Conservation (phyloP, 164 flowering plant genomes). For the Kalanchoe fedtschenkoi region DNA sequence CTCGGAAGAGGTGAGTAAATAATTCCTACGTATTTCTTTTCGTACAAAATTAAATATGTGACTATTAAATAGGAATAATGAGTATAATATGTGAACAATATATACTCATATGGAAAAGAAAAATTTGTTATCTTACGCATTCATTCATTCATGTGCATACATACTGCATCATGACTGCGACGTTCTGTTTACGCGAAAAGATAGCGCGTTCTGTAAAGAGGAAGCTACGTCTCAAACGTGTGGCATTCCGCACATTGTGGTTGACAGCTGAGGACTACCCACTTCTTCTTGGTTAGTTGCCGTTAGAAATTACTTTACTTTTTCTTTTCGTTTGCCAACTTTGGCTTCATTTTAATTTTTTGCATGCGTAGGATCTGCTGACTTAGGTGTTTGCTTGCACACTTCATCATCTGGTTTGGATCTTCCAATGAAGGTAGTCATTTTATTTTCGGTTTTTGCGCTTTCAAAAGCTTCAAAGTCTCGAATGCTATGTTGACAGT, state of each 20-base stretch:
- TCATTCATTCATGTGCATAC: no score
- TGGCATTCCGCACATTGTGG: slow-evolving; percentile 98
- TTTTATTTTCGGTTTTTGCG: neutral
- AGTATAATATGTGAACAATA: no score
- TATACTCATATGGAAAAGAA: no score
- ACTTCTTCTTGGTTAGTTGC: slow-evolving; percentile 30
- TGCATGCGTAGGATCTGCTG: slow-evolving; percentile 73
- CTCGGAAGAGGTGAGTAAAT: no score
- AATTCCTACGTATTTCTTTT: no score
- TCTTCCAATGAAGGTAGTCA: slow-evolving; percentile 90
- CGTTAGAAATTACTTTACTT: neutral
- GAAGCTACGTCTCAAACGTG: slow-evolving; percentile 67
- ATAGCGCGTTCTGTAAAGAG: no score
- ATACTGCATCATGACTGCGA: no score
- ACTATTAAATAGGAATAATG: no score
- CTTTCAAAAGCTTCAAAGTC: slow-evolving; percentile 17
- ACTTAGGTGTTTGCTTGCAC: slow-evolving; percentile 85
- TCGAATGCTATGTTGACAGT: slow-evolving; percentile 7
- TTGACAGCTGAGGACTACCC: slow-evolving; percentile 91
- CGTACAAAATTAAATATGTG: no score
- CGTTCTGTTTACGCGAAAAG: no score
- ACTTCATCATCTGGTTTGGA: slow-evolving; percentile 97
- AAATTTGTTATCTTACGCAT: no score
- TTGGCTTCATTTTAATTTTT: neutral
- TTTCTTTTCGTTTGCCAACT: neutral